Evolutionary conservation across 73 alveolate species (phyloP).

Genomic region (Uronychia binucleata): DNA sequence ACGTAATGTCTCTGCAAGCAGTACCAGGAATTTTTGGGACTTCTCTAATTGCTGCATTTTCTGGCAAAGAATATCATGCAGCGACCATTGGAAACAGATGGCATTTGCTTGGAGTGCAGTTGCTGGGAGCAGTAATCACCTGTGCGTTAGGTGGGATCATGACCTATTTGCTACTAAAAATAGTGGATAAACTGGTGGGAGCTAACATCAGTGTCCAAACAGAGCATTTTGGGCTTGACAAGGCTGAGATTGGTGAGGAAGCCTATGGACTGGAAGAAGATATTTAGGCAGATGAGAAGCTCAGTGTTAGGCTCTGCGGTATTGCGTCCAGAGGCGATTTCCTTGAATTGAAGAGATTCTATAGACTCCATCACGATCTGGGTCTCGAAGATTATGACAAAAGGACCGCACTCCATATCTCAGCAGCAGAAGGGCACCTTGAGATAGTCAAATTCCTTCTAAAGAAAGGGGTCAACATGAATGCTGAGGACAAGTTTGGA

Average conservation of each 20-base stretch:
- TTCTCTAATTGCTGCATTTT: background rate
- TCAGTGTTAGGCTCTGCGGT: background rate
- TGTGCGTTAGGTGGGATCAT: background rate
- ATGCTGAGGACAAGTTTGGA: background rate
- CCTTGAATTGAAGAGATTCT: background rate
- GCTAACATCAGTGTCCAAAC: background rate
- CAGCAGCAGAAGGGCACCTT: constrained; percentile 30
- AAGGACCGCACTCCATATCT: constrained; percentile 29
- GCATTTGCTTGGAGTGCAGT: background rate
- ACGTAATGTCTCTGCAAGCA: background rate
- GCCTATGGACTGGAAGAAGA: constrained; percentile 1
- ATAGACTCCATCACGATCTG: background rate
- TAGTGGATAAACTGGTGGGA: background rate
- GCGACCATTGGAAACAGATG: background rate
- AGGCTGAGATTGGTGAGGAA: background rate
- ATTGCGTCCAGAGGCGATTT: background rate
- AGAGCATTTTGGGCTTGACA: background rate
- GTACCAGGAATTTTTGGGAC: background rate
- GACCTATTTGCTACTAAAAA: background rate
- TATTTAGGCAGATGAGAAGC: background rate
- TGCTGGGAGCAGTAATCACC: background rate
- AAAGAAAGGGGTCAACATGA: background rate
- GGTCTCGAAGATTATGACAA: constrained; percentile 24
- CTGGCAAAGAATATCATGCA: background rate
- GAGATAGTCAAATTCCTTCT: constrained; percentile 6